Percentiles rank a stretch among this genome's conserved stretches.
phyloP scores from a whole-genome alignment of 176 grass and related monocot genomes.

The Hordeum marinum region DNA sequence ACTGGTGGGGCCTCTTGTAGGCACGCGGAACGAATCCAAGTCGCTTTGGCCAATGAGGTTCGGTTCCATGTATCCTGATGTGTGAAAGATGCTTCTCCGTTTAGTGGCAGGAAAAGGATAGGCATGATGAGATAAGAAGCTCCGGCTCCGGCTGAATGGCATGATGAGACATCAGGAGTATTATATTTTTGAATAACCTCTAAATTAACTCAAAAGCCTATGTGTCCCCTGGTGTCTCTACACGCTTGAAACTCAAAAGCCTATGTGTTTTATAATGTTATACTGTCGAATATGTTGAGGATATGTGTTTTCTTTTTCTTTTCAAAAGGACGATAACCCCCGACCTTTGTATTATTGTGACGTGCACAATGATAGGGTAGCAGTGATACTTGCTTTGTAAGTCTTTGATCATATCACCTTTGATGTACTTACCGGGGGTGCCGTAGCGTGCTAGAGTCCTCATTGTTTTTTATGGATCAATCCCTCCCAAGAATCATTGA shows the following conservation, averaged over 20 bases:
- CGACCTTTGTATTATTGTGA: no score
- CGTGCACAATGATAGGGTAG: no score
- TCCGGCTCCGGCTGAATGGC: constrained; percentile 14
- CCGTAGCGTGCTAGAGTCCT: neutral
- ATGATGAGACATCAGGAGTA: no score
- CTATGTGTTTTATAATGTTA: neutral
- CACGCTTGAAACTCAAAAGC: neutral
- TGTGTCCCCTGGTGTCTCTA: constrained; percentile 8
- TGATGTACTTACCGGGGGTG: neutral
- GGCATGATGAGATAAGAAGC: constrained; percentile 33
- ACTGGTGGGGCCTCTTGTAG: constrained; percentile 28
- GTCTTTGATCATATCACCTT: neutral
- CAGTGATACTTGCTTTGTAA: neutral
- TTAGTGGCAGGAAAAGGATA: constrained; percentile 56
- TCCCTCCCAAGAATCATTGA: constrained; percentile 43
- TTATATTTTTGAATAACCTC: constrained; percentile 9
- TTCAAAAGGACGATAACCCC: no score
- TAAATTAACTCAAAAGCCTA: neutral
- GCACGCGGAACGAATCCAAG: constrained; percentile 67
- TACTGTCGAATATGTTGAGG: neutral
- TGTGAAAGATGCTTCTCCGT: constrained; percentile 51
- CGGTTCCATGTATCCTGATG: constrained; percentile 35
- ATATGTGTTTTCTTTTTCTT: no score
- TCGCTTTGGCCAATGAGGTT: constrained; percentile 37
- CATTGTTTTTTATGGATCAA: constrained; percentile 27